These are phyloP conservation scores for Ustilago lituana DNA, from an alignment of 1,284 basidiomycete species.

Conservation along the genomic window DNA sequence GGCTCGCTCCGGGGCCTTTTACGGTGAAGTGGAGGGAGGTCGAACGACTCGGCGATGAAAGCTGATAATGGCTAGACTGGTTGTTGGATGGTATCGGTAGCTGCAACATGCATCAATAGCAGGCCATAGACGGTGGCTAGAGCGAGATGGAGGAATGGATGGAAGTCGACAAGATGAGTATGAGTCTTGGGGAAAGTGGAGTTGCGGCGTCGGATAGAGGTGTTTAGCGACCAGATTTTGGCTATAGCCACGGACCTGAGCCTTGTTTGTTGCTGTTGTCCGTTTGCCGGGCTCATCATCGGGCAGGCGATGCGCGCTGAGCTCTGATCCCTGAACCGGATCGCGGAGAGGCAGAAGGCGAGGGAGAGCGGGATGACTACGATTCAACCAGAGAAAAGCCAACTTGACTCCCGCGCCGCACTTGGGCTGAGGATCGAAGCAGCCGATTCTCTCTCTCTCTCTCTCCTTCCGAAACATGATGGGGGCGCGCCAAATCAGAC, in stretches of 20 bases:
- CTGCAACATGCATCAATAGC: background rate
- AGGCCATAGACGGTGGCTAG: background rate
- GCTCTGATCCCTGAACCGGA: background rate
- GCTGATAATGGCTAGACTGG: background rate
- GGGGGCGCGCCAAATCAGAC: too few relatives aligned
- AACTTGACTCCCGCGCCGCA: background rate
- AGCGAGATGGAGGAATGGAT: constrained; percentile 1
- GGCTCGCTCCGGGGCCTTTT: background rate
- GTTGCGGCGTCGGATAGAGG: background rate
- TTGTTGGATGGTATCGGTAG: background rate
- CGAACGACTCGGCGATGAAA: constrained; percentile 3
- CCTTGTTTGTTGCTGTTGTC: constrained; percentile 10
- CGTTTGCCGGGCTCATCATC: constrained; percentile 24
- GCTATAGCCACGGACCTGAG: constrained; percentile 3
- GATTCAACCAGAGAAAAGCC: too few relatives aligned
- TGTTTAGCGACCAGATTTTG: constrained; percentile 14
- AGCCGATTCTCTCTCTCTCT: constrained; percentile 1
- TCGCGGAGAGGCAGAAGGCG: background rate
- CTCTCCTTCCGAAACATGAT: too few relatives aligned
- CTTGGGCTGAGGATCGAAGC: background rate
- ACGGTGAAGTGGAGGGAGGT: constrained; percentile 16
- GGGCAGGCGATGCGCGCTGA: constrained; percentile 27
- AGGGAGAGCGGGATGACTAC: background rate
- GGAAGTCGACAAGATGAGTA: background rate
- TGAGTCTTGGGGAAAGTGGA: background rate